Evolutionary conservation across 129 eudicot species (phyloP), one percentile per base, ranked within the genome.

Genomic region (Arctium lappa): DNA sequence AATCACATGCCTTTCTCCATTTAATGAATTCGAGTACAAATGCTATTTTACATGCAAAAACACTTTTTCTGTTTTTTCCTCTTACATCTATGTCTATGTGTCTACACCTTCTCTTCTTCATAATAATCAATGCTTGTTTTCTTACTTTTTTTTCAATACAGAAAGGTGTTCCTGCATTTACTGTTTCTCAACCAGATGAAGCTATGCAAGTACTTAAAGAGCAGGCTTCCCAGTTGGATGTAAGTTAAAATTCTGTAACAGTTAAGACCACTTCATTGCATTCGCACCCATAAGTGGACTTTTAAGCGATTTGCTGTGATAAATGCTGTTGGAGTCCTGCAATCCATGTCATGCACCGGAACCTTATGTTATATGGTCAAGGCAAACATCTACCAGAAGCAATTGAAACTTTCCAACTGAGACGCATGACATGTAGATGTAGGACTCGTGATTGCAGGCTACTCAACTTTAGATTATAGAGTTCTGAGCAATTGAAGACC

Each of bases 101-200:
- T 8, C 44, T 39, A 39, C 44, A 39, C 44, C 8, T 39, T 39
- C 46, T 40, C 46, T 73, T 6, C n/a, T 10, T 56, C 48, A 34
- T 9, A 37, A 22, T 22, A 22, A 33, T 11, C 10, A 4, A 60
- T 71, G 10, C 74, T 42, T 15, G 30, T 62, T 77, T 31, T 73
- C 11, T 69, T 30, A 13, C 15, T 44, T 31, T 65, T 8, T 79
- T 63, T 74, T 73, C 76, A 37, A 80, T 72, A 40, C 76, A 92
- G 97, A 82, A 76, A 76, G 94, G 93, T 77, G 90, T 92, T 80
- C 97, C 97, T 31, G 98, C 97, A 70, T 95, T 91, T 85, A 95
- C 97, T 33, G 98, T 92, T 65, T 90, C 91, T 76, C 98, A 95
- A 80, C 98, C 97, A 30, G 92, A 89, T 68, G 98, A 95, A 91